Percentiles rank a stretch among this genome's conserved stretches.
phyloP scores from a whole-genome alignment of 306 rosid genomes.

The Coriaria nepalensis region DNA sequence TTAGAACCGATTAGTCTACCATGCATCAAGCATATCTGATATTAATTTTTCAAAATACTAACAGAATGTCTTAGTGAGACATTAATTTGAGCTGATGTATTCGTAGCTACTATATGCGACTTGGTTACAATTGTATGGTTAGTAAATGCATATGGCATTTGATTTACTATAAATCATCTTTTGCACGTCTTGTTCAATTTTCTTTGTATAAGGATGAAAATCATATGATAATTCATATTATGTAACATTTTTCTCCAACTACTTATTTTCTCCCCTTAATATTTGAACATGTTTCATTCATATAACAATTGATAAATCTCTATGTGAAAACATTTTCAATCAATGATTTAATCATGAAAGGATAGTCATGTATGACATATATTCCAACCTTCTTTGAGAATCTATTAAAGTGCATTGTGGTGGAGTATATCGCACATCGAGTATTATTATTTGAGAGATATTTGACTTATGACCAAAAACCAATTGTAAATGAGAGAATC shows the following conservation, averaged over 20 bases:
- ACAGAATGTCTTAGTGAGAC: not conserved
- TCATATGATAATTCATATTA: no score
- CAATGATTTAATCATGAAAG: not conserved
- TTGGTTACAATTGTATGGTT: not conserved
- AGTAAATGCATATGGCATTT: not conserved
- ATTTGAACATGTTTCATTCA: not conserved
- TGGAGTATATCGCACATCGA: not conserved
- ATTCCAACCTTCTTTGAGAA: not conserved
- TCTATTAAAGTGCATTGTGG: not conserved
- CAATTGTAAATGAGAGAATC: not conserved
- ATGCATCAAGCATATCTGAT: not conserved
- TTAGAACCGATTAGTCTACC: not conserved
- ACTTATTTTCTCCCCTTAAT: not conserved
- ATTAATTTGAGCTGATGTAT: not conserved
- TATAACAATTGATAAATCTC: not conserved
- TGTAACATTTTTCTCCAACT: no score
- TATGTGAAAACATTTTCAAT: no score
- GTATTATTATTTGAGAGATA: not conserved
- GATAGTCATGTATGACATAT: not conserved
- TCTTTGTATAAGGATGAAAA: not conserved
- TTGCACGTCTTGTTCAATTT: not conserved
- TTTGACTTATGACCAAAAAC: not conserved
- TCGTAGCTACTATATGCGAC: not conserved
- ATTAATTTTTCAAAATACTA: no score
- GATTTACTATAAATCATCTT: not conserved